These are phyloP conservation scores for Galium porrigens DNA, from an alignment of 305 asterid genomes.

Conservation along the genomic window DNA sequence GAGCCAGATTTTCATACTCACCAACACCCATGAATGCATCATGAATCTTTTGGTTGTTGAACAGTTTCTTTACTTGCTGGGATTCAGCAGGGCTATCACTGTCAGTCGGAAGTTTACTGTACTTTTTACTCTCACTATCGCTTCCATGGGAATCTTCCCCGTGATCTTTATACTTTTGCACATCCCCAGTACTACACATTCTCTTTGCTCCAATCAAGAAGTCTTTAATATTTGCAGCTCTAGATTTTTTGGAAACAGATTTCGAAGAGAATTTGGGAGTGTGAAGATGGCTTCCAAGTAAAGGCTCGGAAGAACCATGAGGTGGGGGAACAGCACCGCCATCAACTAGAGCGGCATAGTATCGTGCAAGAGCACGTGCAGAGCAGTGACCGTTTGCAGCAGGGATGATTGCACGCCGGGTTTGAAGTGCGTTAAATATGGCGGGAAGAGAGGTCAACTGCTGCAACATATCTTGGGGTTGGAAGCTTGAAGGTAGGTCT, in stretches of 20 bases:
- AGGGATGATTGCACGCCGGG: conserved; percentile 82
- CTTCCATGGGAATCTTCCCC: not conserved
- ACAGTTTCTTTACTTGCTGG: conserved; percentile 26
- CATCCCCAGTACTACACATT: conserved; percentile 11
- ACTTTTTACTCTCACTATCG: conserved; percentile 13
- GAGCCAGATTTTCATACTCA: conserved; percentile 46
- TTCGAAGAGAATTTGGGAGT: conserved; percentile 45
- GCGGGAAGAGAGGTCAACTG: conserved; percentile 52
- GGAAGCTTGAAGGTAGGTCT: conserved; percentile 63
- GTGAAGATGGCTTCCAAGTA: conserved; percentile 64
- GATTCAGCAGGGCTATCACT: conserved; percentile 9
- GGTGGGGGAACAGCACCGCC: conserved; percentile 54
- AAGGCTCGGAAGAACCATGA: conserved; percentile 49
- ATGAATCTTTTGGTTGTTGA: conserved; percentile 41
- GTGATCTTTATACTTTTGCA: conserved; percentile 13
- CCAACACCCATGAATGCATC: conserved; percentile 69
- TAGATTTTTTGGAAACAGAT: conserved; percentile 32
- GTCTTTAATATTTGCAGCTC: conserved; percentile 12
- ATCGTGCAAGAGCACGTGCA: conserved; percentile 93
- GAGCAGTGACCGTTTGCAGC: conserved; percentile 88
- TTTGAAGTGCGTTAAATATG: conserved; percentile 57
- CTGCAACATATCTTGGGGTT: conserved; percentile 39
- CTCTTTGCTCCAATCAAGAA: conserved; percentile 5
- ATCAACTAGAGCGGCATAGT: conserved; percentile 78
- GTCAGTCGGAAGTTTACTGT: conserved; percentile 37